These are phyloP conservation scores for Gracilaria vermiculophylla DNA, from an alignment of 23 red algal species.

Conservation along the genomic window DNA sequence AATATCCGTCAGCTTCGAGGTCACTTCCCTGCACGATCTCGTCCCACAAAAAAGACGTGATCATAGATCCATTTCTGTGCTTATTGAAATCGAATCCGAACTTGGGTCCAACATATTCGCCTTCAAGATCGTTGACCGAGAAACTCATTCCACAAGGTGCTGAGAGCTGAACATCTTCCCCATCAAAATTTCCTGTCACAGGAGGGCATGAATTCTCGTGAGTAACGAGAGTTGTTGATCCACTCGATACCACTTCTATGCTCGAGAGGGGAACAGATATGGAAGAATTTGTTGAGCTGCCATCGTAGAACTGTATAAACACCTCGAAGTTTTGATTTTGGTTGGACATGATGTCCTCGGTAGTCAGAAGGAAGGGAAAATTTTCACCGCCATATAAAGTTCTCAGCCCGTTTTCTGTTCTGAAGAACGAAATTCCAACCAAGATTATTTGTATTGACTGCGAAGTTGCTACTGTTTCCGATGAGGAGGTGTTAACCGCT, in stretches of 20 bases:
- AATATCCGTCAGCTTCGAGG: slow-evolving; percentile 53
- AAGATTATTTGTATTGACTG: slow-evolving; percentile 27
- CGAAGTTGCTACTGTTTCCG: slow-evolving; percentile 16
- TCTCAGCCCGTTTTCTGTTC: neutral
- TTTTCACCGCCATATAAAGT: slow-evolving; percentile 11
- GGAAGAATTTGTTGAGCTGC: slow-evolving; percentile 34
- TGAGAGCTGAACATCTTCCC: slow-evolving; percentile 19
- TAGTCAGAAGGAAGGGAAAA: neutral
- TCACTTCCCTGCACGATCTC: slow-evolving; percentile 55
- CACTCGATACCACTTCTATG: neutral
- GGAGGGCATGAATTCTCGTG: neutral
- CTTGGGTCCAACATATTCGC: slow-evolving; percentile 11
- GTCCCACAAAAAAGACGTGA: slow-evolving; percentile 25
- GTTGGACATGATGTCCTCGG: neutral
- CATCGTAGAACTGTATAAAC: slow-evolving; percentile 67
- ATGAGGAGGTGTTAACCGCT: slow-evolving; percentile 26
- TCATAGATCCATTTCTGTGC: slow-evolving; percentile 10
- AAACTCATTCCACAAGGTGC: slow-evolving; percentile 45
- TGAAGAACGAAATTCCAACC: slow-evolving; percentile 46
- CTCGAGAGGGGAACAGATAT: slow-evolving; percentile 9
- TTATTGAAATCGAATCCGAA: slow-evolving; percentile 48
- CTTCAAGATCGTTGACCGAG: slow-evolving; percentile 19
- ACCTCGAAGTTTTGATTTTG: slow-evolving; percentile 16
- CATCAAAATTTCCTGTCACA: slow-evolving; percentile 48
- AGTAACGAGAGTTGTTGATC: neutral